phyloP scores from a whole-genome alignment of 1,284 basidiomycete species.

The Mixia osmundae region DNA sequence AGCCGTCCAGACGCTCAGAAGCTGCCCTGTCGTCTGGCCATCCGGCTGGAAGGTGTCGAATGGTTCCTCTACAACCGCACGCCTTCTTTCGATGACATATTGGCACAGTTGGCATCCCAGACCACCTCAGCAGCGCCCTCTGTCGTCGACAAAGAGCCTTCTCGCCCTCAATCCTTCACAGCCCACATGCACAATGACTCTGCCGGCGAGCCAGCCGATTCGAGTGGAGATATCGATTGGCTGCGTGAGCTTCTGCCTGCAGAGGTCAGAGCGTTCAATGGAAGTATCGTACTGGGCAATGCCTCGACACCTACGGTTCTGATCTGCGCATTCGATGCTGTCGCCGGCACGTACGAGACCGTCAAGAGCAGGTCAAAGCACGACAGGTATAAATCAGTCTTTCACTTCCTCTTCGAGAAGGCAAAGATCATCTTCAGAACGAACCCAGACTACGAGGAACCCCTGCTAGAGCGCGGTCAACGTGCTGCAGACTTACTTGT shows the following conservation, averaged over 20 bases:
- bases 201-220: conserved; percentile 1
- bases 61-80: conserved; percentile 77
- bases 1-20: conserved; percentile 14
- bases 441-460: conserved; percentile 43
- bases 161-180: not conserved
- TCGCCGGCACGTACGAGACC: conserved; percentile 51
- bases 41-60: conserved; percentile 59
- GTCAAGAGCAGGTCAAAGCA: conserved; percentile 50
- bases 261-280: conserved; percentile 44
- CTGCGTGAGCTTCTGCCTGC: conserved; percentile 56
- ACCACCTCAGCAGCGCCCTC: not conserved
- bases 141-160: not conserved
- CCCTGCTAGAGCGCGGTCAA: conserved; percentile 6
- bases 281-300: conserved; percentile 59
- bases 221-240: conserved; percentile 26
- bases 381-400: conserved; percentile 55
- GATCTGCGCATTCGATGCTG: conserved; percentile 47
- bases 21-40: conserved; percentile 47
- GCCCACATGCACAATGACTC: conserved; percentile 4
- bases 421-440: conserved; percentile 42
- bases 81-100: conserved; percentile 58
- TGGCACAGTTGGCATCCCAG: conserved; percentile 26
- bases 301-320: conserved; percentile 54
- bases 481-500: not conserved
- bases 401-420: conserved; percentile 43